A percentile compares a stretch with the other conserved stretches of the same genome.
Conservation (phyloP, 768 basidiomycete genomes). For the Dacryopinax primogenitus region DNA sequence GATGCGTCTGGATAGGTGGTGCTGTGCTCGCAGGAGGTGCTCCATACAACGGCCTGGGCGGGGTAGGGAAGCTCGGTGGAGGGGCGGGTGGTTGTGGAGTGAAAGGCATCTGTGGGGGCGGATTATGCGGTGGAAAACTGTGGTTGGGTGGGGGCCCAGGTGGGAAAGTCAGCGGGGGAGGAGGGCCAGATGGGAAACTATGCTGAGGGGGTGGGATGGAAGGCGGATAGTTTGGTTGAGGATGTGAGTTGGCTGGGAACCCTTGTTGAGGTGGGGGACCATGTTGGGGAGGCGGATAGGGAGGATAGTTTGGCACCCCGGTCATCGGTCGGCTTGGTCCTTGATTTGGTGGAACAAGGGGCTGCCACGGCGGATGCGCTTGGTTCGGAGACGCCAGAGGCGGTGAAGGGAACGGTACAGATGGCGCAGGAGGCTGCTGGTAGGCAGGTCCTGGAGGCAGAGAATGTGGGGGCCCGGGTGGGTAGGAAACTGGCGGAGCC, state of each 20-base stretch:
- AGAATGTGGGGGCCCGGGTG: conserved; percentile 11
- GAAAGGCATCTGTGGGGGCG: neutral
- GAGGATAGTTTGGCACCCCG: neutral
- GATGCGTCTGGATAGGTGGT: neutral
- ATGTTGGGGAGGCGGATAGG: neutral
- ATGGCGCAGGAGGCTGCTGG: conserved; percentile 10
- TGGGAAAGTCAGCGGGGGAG: neutral
- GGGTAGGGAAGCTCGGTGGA: neutral
- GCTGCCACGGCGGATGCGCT: neutral
- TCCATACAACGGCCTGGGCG: neutral
- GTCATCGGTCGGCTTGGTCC: neutral
- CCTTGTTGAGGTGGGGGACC: neutral
- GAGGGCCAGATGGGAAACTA: neutral
- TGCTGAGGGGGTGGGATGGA: neutral
- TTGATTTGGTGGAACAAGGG: neutral
- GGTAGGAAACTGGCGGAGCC: conserved; percentile 8
- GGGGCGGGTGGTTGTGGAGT: neutral
- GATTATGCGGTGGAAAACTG: neutral
- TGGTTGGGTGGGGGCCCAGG: neutral
- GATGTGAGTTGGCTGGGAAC: neutral
- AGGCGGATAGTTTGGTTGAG: neutral
- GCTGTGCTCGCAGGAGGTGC: neutral
- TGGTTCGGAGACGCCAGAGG: conserved; percentile 9
- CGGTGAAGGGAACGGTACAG: conserved; percentile 10
- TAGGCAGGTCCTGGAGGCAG: neutral